A percentile compares a stretch with the other conserved stretches of the same genome.
Conservation (phyloP, 352 stramenopile species). For the Pythium pyrilobum region DNA sequence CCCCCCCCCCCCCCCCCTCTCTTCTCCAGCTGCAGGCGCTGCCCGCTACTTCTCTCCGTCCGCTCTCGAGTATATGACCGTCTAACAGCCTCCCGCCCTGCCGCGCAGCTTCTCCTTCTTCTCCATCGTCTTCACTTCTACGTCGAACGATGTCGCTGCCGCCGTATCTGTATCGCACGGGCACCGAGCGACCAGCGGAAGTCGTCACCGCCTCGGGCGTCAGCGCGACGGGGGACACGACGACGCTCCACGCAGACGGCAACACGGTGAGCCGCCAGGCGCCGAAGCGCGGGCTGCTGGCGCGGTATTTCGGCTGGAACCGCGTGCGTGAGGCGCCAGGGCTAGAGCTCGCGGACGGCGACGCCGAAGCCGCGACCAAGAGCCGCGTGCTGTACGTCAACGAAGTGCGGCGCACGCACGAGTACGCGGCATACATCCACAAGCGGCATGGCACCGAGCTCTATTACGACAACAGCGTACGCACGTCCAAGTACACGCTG, state of each 20-base stretch:
- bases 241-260: background rate
- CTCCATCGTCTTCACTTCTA: background rate
- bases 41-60: no score
- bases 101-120: background rate
- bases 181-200: constrained; percentile 2
- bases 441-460: constrained; percentile 28
- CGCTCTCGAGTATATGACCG: no score
- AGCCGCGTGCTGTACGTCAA: constrained; percentile 73
- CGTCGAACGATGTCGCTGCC: constrained; percentile 12
- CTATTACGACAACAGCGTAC: constrained; percentile 59
- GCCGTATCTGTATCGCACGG: constrained; percentile 16
- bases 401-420: constrained; percentile 51
- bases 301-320: constrained; percentile 25
- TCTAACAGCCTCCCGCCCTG: no score
- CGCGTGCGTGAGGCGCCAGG: constrained; percentile 23
- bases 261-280: background rate
- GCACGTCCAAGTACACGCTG: constrained; percentile 93
- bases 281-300: background rate
- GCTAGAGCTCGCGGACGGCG: constrained; percentile 14
- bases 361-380: constrained; percentile 19
- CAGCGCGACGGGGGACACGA: background rate
- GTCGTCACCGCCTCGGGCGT: background rate
- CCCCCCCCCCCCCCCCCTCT: no score
- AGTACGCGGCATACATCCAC: constrained; percentile 49
- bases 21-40: no score